These are phyloP conservation scores for Aureobasidium pullulans DNA, from an alignment of 2,329 filamentous ascomycete genomes.

Conservation along the genomic window DNA sequence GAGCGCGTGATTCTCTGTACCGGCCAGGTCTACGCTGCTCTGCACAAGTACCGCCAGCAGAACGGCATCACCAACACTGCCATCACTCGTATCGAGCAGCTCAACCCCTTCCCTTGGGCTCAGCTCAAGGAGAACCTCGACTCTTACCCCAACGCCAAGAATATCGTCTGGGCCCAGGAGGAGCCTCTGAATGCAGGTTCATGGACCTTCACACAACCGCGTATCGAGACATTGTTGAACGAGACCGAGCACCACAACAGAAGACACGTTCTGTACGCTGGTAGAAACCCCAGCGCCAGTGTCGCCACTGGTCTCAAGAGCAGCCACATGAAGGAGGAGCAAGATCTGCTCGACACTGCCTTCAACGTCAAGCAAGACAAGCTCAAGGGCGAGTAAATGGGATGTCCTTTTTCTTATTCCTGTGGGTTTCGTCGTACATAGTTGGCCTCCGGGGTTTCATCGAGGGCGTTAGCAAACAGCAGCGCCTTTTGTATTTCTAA, in stretches of 20 bases:
- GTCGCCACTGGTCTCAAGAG: constrained; percentile 90
- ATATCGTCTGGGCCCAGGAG: constrained; percentile 95
- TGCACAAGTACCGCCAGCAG: constrained; percentile 83
- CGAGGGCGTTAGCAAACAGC: constrained; percentile 10
- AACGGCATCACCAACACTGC: constrained; percentile 85
- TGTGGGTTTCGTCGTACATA: constrained; percentile 5
- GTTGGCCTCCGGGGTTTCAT: not conserved
- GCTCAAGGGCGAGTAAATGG: constrained; percentile 54
- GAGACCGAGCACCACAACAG: constrained; percentile 85
- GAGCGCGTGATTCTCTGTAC: constrained; percentile 91
- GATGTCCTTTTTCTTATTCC: not conserved
- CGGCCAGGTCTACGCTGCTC: constrained; percentile 85
- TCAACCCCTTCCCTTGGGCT: constrained; percentile 98
- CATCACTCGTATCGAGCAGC: constrained; percentile 91
- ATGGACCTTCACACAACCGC: constrained; percentile 95
- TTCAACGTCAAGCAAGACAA: constrained; percentile 58
- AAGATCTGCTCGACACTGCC: constrained; percentile 64
- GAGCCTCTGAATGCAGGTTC: constrained; percentile 95
- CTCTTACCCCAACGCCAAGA: constrained; percentile 93
- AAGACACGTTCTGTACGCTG: constrained; percentile 96
- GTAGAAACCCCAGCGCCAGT: constrained; percentile 83
- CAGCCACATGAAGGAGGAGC: constrained; percentile 85
- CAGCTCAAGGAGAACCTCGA: constrained; percentile 95
- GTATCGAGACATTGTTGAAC: constrained; percentile 94
- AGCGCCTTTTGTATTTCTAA: constrained; percentile 12